Base-by-base conservation (phyloP, 2,329 filamentous ascomycete species). In the Exophiala sp. region DNA sequence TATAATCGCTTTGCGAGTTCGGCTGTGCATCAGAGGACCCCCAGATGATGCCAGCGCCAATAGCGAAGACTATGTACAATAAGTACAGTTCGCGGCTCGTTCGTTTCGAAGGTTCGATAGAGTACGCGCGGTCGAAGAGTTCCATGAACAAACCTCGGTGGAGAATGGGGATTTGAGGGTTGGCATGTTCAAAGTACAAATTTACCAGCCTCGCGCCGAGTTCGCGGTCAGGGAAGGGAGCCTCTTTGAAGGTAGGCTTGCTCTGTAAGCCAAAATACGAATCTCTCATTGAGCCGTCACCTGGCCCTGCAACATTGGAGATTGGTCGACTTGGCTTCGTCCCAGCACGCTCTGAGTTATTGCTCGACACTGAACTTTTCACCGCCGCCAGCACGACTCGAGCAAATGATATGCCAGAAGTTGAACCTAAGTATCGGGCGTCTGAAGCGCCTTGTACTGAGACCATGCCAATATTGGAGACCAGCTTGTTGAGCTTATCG, bases 231-330 rank as follows among this genome's bases (percentile, higher is more conserved):
- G 94, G 94, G 63, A 97, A 96, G 0, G 84, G 79, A 0, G 91
- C 91, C 41, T 88, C 88, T 58, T 88, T 85, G 67, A 96, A 94
- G 12, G 85, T 90, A 1, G 91, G 90, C 64, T 88, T 91, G 2
- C 89, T 95, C 64, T 96, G 91, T 41, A 97, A 76, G n/a, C 92
- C 92, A 67, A 97, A 97, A 77, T 96, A 96, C 0, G 91, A 95
- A 71, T 97, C 92, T 55, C 91, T 83, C 87, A 96, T 94, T 10
- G 88, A 90, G 14, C 89, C 90, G 35, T 85, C 86, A 36, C 80
- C 78, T 34, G 79, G 76, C 20, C 74, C 75, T 35, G 75, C 72
- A 43, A 76, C 60, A 70, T 78, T 73, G 57, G 79, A 65, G 57
- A 78, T 64, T 59, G 77, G 71, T 66, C 82, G 84, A 59, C 80